These are phyloP conservation scores for Alternaria brassicicola DNA, from an alignment of 2,329 filamentous ascomycete species.

Conservation along the genomic window DNA sequence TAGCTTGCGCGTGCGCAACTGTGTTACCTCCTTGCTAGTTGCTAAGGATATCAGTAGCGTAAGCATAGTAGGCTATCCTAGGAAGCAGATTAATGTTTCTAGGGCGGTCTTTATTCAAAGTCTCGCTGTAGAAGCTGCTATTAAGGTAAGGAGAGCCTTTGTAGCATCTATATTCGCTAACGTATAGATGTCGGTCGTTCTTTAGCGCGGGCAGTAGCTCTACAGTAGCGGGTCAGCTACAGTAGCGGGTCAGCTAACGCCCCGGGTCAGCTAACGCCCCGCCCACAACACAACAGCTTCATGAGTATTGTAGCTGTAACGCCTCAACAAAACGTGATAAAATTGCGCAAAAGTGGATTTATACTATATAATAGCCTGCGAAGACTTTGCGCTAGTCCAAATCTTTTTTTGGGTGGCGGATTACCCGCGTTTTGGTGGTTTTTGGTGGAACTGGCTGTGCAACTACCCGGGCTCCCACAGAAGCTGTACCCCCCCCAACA, in stretches of 20 bases:
- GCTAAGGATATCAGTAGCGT: slow-evolving; percentile 86
- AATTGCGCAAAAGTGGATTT: too few relatives aligned
- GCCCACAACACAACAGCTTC: too few relatives aligned
- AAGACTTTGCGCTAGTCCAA: too few relatives aligned
- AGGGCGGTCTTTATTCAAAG: slow-evolving; percentile 31
- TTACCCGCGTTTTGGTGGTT: neutral
- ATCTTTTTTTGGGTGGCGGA: neutral
- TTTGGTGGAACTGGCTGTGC: neutral
- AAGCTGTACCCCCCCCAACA: neutral
- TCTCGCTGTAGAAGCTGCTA: slow-evolving; percentile 42
- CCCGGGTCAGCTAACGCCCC: too few relatives aligned
- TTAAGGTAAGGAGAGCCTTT: slow-evolving; percentile 48
- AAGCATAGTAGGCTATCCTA: slow-evolving; percentile 86
- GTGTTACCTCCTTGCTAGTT: slow-evolving; percentile 79
- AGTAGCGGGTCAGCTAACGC: too few relatives aligned
- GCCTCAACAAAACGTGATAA: too few relatives aligned
- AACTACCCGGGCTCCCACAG: neutral
- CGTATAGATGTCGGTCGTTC: slow-evolving; percentile 49
- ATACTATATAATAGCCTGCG: too few relatives aligned
- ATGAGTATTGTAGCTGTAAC: too few relatives aligned
- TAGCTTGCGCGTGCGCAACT: slow-evolving; percentile 82
- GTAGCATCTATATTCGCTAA: slow-evolving; percentile 31
- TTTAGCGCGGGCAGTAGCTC: slow-evolving; percentile 61
- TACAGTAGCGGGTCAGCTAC: too few relatives aligned
- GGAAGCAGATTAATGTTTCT: slow-evolving; percentile 85